Conservation (phyloP, 1,284 basidiomycete genomes). For the Malassezia equina region DNA sequence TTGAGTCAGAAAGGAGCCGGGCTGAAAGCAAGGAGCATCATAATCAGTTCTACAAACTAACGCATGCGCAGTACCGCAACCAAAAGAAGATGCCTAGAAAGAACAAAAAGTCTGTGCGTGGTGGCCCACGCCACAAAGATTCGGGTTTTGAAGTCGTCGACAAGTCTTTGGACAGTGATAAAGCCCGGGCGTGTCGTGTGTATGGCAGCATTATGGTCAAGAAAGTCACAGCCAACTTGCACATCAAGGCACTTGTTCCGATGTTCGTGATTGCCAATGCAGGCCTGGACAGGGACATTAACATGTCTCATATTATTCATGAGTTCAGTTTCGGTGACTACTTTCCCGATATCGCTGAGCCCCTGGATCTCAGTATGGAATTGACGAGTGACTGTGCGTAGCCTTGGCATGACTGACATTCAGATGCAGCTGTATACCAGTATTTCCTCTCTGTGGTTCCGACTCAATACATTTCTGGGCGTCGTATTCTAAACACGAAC, state of each 20-base stretch:
- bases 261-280: constrained; percentile 64
- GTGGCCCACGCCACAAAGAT: constrained; percentile 53
- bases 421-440: constrained; percentile 56
- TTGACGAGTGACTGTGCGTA: constrained; percentile 65
- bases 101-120: constrained; percentile 17
- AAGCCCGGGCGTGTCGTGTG: constrained; percentile 63
- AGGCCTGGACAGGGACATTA: constrained; percentile 43
- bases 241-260: constrained; percentile 52
- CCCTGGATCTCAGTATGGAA: constrained; percentile 68
- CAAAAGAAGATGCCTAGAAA: constrained; percentile 1
- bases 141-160: constrained; percentile 42
- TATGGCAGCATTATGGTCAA: constrained; percentile 76
- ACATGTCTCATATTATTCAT: constrained; percentile 85
- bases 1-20: constrained; percentile 45
- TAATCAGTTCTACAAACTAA: not conserved
- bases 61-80: constrained; percentile 20
- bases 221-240: constrained; percentile 64
- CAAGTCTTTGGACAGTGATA: constrained; percentile 25
- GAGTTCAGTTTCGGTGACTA: constrained; percentile 94
- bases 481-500: constrained; percentile 57
- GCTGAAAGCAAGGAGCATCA: not conserved
- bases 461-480: constrained; percentile 64
- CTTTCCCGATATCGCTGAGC: constrained; percentile 90
- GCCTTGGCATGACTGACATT: not conserved
- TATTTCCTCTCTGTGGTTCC: constrained; percentile 92